phyloP scores from a whole-genome alignment of 768 basidiomycete species.

The Russula virescens region DNA sequence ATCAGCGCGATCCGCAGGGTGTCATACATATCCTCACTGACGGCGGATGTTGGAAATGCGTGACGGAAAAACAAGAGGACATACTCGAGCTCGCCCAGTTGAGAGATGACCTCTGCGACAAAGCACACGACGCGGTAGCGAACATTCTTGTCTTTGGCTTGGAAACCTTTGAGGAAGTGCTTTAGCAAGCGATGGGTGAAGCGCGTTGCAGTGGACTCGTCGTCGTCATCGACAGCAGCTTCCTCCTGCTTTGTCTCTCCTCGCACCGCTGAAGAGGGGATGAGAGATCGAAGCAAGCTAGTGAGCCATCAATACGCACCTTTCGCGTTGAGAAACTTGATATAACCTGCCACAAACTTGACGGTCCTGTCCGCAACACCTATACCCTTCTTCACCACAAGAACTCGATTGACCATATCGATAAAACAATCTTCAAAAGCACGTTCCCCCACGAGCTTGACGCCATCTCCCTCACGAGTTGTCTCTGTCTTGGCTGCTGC shows the following conservation, averaged over 20 bases:
- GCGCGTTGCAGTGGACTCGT: constrained; percentile 45
- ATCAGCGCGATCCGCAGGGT: constrained; percentile 57
- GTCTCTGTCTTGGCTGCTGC: constrained; percentile 50
- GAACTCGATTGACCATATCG: constrained; percentile 49
- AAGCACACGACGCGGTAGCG: constrained; percentile 74
- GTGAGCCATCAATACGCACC: constrained; percentile 39
- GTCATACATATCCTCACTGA: constrained; percentile 71
- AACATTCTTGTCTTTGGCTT: constrained; percentile 81
- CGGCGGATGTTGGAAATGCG: background rate
- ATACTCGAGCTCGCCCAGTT: constrained; percentile 83
- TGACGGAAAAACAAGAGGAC: constrained; percentile 28
- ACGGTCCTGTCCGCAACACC: constrained; percentile 66
- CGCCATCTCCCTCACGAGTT: constrained; percentile 42
- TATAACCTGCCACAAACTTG: constrained; percentile 79
- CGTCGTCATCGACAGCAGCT: constrained; percentile 37
- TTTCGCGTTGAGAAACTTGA: constrained; percentile 69
- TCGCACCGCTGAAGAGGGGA: constrained; percentile 32
- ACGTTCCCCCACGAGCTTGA: constrained; percentile 68
- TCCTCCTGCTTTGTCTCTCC: constrained; percentile 29
- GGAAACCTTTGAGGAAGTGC: constrained; percentile 68
- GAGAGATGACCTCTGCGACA: constrained; percentile 73
- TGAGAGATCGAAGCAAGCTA: background rate
- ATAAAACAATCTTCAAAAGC: constrained; percentile 66
- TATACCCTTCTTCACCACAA: constrained; percentile 78
- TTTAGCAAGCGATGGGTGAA: constrained; percentile 44